Conservation (phyloP, 805 yeast species). For the Pichia eremophila region DNA sequence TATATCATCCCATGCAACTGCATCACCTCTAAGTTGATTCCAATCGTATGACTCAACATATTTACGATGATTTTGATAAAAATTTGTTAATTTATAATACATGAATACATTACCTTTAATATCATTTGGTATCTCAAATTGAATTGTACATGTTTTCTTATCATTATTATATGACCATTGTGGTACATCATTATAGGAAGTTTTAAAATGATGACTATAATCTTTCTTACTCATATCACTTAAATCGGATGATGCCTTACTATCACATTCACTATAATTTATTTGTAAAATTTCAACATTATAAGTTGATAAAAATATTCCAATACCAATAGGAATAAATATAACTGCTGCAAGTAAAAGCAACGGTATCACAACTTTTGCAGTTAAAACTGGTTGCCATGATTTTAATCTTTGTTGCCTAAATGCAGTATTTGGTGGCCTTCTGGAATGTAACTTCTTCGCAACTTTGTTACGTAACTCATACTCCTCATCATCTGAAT, state of each 20-base stretch:
- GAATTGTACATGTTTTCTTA: constrained; percentile 48
- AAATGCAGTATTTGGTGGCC: constrained; percentile 68
- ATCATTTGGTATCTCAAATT: constrained; percentile 64
- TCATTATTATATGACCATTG: constrained; percentile 52
- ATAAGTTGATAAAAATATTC: constrained; percentile 66
- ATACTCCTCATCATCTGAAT: constrained; percentile 16
- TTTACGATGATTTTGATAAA: constrained; percentile 90
- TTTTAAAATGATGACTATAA: constrained; percentile 52
- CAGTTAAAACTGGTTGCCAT: constrained; percentile 83
- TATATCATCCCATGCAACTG: constrained; percentile 44
- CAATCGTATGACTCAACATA: constrained; percentile 81
- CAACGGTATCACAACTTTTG: constrained; percentile 82
- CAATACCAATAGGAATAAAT: constrained; percentile 88
- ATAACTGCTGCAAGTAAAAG: constrained; percentile 64
- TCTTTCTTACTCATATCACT: constrained; percentile 50
- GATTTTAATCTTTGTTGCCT: constrained; percentile 60
- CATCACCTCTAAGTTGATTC: constrained; percentile 70
- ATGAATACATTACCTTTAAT: constrained; percentile 63
- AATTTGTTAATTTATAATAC: constrained; percentile 82
- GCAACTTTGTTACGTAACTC: constrained; percentile 19
- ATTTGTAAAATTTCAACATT: constrained; percentile 67
- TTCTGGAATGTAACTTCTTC: constrained; percentile 33
- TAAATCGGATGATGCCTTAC: constrained; percentile 30
- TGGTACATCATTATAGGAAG: constrained; percentile 24
- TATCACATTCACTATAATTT: constrained; percentile 65